A percentile compares a stretch with the other conserved stretches of the same genome.
These are phyloP conservation scores for Backusella parvicylindrica DNA, from an alignment of 192 early-diverging fungal genomes.

Conservation along the genomic window DNA sequence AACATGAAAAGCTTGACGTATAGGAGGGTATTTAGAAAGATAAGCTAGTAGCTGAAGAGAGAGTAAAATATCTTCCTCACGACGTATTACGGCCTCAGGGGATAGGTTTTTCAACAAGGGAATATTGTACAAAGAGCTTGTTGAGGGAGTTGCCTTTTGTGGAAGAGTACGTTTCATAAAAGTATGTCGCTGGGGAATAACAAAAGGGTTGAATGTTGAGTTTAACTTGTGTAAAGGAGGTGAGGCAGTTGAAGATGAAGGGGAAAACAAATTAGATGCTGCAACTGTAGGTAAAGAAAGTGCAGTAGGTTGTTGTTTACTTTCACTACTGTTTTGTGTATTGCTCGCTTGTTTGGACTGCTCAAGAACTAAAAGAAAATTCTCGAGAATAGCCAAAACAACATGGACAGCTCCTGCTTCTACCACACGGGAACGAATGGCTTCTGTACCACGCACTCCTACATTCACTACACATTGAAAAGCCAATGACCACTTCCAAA, in stretches of 20 bases:
- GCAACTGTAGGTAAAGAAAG: constrained; percentile 7
- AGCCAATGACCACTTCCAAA: constrained; percentile 80
- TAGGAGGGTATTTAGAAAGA: constrained; percentile 83
- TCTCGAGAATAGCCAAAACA: constrained; percentile 74
- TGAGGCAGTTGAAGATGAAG: neutral
- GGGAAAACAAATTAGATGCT: neutral
- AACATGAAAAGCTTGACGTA: constrained; percentile 61
- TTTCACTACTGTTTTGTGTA: constrained; percentile 14
- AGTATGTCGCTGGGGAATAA: constrained; percentile 21
- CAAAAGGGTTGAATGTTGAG: constrained; percentile 4
- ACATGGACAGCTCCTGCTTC: constrained; percentile 82
- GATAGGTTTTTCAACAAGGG: constrained; percentile 37
- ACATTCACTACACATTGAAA: constrained; percentile 87
- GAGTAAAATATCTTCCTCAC: constrained; percentile 79
- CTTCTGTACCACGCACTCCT: constrained; percentile 77
- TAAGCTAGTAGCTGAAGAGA: constrained; percentile 85
- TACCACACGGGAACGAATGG: constrained; percentile 79
- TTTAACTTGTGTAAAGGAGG: constrained; percentile 13
- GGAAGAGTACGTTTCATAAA: constrained; percentile 14
- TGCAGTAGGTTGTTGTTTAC: constrained; percentile 1
- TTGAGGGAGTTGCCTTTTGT: constrained; percentile 19
- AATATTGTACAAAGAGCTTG: constrained; percentile 18
- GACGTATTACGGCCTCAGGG: constrained; percentile 48
- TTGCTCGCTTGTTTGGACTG: constrained; percentile 53
- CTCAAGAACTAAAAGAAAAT: constrained; percentile 52